Percentiles rank a stretch among this genome's conserved stretches.
These are phyloP conservation scores for Lycium ferocissimum DNA, from an alignment of 257 asterid genomes.

Conservation along the genomic window DNA sequence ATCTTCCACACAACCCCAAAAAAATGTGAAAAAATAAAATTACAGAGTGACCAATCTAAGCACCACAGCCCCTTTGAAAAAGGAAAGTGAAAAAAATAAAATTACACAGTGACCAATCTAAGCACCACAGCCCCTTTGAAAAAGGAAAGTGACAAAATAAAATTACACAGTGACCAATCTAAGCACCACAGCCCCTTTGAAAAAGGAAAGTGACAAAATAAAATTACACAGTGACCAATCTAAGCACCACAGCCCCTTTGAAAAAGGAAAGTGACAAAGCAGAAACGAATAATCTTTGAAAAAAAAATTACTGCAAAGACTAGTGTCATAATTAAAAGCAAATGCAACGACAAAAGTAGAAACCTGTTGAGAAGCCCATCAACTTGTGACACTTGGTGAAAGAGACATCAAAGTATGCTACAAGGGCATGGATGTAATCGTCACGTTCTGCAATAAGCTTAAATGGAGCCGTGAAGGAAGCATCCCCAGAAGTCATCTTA, in stretches of 20 bases:
- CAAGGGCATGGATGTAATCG: constrained; percentile 95
- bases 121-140: background rate
- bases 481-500: constrained; percentile 84
- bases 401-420: constrained; percentile 92
- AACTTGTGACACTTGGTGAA: constrained; percentile 87
- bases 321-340: background rate
- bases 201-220: background rate
- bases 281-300: background rate
- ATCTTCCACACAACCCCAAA: background rate
- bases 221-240: background rate
- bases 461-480: constrained; percentile 93
- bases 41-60: background rate
- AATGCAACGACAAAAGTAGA: background rate
- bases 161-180: background rate
- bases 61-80: too few species aligned
- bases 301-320: background rate
- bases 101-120: background rate
- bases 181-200: background rate
- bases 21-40: background rate
- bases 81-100: constrained; percentile 6
- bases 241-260: background rate
- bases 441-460: constrained; percentile 95
- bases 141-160: background rate
- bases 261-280: background rate
- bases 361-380: constrained; percentile 96